phyloP scores from a whole-genome alignment of 2,329 filamentous ascomycete species.

The Exophiala dermatitidis region DNA sequence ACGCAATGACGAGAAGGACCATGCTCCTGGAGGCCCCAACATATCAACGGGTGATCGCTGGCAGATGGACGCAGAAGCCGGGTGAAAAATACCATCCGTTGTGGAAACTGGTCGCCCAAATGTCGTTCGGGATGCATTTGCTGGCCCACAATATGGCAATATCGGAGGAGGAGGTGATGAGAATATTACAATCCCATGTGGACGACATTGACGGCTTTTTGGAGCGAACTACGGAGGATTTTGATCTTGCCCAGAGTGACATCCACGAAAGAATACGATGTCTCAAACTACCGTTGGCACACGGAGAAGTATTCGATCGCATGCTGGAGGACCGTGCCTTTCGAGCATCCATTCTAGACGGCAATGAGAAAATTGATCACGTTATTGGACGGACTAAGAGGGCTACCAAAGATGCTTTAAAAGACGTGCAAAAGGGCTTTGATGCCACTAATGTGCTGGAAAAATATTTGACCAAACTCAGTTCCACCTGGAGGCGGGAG shows the following conservation, averaged over 20 bases:
- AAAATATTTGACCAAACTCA: conserved; percentile 63
- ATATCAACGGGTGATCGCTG: conserved; percentile 63
- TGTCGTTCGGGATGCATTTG: conserved; percentile 87
- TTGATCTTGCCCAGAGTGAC: conserved; percentile 69
- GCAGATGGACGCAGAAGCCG: conserved; percentile 67
- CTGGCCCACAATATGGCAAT: conserved; percentile 79
- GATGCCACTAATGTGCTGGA: conserved; percentile 69
- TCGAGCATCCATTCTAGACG: conserved; percentile 70
- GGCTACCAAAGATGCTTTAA: conserved; percentile 67
- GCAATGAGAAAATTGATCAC: conserved; percentile 86
- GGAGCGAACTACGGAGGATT: conserved; percentile 76
- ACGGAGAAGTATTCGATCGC: conserved; percentile 72
- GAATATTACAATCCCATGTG: conserved; percentile 83
- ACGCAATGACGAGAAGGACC: conserved; percentile 50
- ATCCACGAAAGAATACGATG: conserved; percentile 72
- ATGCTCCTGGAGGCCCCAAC: conserved; percentile 60
- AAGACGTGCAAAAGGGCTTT: conserved; percentile 72
- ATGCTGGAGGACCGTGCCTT: conserved; percentile 83
- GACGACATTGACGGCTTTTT: conserved; percentile 90
- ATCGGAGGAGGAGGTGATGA: conserved; percentile 78
- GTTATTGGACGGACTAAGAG: conserved; percentile 72
- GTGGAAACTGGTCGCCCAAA: conserved; percentile 83
- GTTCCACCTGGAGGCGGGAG: conserved; percentile 53
- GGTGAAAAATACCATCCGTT: conserved; percentile 78
- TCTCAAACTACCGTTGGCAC: conserved; percentile 74